Evolutionary conservation across 345 rosid genomes (phyloP), one percentile per base, ranked within the genome.

Genomic region (Sisymbrium altissimum): DNA sequence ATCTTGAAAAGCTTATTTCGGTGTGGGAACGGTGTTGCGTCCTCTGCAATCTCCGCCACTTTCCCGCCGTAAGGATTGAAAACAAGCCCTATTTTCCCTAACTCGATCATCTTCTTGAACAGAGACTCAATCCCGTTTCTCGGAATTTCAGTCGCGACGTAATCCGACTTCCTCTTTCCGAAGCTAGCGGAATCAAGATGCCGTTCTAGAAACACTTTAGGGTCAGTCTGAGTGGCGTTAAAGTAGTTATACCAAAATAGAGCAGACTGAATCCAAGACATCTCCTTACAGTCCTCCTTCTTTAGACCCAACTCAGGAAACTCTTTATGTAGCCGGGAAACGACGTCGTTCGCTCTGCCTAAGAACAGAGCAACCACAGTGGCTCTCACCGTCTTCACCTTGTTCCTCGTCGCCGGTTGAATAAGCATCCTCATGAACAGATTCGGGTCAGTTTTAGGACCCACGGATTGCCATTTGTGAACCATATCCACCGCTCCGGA

Each of bases 101-200:
- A 6, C 6, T 85, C 78, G 0, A 83, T 75, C 89, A 87, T 65
- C 75, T 63, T 82, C 17, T 84, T 62, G 85, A 86, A 89, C 5
- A 91, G 15, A 36, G 76, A 63, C 29, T 77, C 73, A 33, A 91
- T 46, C 10, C 62, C 81, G 0, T 61, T 33, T 59, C 56, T 81
- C 0, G 79, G 35, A 38, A 91, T 85, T 9, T 81, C 86, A 0
- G 63, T 74, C 18, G 30, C 80, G 0, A 89, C 89, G 33, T 86
- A 89, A 64, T 92, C 94, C 0, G 97, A 89, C 39, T 86, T 92
- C 76, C 88, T 83, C 73, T 91, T 91, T 66, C n/a, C n/a, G n/a
- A 79, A 84, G 27, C 41, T 18, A 0, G 82, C 79, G 0, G 77
- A 13, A 48, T 78, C 74, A 0, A 78, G 78, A 7, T 78, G 12